phyloP scores from a whole-genome alignment of 2,329 filamentous ascomycete genomes.

The Clarireedia hainanense region DNA sequence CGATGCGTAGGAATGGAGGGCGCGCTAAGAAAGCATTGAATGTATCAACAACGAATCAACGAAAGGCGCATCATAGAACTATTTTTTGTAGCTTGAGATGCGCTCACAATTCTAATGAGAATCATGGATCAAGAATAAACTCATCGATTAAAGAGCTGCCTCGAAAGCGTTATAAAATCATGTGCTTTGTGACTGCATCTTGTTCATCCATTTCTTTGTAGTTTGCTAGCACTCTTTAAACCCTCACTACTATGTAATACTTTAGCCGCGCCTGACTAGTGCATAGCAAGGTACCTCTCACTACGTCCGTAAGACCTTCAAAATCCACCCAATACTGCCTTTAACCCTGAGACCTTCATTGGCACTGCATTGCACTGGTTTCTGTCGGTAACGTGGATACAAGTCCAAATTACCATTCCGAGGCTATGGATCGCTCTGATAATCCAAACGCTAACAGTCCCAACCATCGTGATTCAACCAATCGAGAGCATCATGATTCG shows the following conservation, averaged over 20 bases:
- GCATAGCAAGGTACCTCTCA: background rate
- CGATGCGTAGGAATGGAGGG: constrained; percentile 40
- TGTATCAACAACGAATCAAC: constrained; percentile 9
- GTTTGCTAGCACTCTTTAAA: background rate
- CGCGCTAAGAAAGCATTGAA: background rate
- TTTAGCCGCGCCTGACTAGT: background rate
- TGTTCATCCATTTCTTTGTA: background rate
- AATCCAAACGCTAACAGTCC: background rate
- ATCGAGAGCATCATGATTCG: background rate
- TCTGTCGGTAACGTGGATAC: too few relatives aligned
- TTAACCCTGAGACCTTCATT: too few relatives aligned
- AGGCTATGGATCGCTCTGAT: background rate
- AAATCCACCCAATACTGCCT: background rate
- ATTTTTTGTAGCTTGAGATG: constrained; percentile 14
- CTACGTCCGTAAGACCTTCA: background rate
- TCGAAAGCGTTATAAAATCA: background rate
- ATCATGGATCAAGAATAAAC: background rate
- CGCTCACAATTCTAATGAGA: constrained; percentile 5
- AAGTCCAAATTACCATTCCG: background rate
- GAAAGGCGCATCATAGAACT: constrained; percentile 12
- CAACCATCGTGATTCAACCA: background rate
- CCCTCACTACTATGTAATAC: background rate
- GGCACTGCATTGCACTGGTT: too few relatives aligned
- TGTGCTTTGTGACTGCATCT: background rate
- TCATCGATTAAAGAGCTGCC: background rate